Evolutionary conservation across 2,329 filamentous ascomycete genomes (phyloP).

Genomic region (Pseudogymnoascus sp.): DNA sequence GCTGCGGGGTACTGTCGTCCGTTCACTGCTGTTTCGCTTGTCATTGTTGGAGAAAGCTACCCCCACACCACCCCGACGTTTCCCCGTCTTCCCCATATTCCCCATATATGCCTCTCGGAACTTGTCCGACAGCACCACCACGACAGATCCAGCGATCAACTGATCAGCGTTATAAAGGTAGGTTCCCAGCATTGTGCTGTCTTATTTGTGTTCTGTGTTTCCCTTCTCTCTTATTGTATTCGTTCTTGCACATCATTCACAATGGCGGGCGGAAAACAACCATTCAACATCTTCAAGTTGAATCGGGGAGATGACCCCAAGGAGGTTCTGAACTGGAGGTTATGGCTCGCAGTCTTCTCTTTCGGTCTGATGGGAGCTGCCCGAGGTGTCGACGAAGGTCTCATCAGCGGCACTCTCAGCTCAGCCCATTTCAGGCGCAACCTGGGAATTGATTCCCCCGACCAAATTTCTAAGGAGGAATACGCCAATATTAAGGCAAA

Average conservation of each 20-base stretch:
- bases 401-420: slow-evolving; percentile 65
- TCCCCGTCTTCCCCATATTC: not conserved
- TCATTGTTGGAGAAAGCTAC: not conserved
- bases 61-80: not conserved
- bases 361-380: slow-evolving; percentile 71
- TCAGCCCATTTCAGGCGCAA: slow-evolving; percentile 54
- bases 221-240: not conserved
- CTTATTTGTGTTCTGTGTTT: not conserved
- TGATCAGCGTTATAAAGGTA: slow-evolving; percentile 2
- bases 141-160: not conserved
- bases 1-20: no score
- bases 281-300: slow-evolving; percentile 56
- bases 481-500: slow-evolving; percentile 65
- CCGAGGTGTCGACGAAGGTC: slow-evolving; percentile 70
- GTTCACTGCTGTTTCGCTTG: no score
- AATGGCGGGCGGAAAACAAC: slow-evolving; percentile 47
- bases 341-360: slow-evolving; percentile 68
- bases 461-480: slow-evolving; percentile 31
- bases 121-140: not conserved
- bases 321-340: slow-evolving; percentile 66
- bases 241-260: slow-evolving; percentile 15
- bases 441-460: slow-evolving; percentile 50
- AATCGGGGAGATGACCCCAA: slow-evolving; percentile 57
- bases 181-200: not conserved
- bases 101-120: not conserved